Conservation (phyloP, 2,329 filamentous ascomycete species). For the Phaeosphaeria sp. region DNA sequence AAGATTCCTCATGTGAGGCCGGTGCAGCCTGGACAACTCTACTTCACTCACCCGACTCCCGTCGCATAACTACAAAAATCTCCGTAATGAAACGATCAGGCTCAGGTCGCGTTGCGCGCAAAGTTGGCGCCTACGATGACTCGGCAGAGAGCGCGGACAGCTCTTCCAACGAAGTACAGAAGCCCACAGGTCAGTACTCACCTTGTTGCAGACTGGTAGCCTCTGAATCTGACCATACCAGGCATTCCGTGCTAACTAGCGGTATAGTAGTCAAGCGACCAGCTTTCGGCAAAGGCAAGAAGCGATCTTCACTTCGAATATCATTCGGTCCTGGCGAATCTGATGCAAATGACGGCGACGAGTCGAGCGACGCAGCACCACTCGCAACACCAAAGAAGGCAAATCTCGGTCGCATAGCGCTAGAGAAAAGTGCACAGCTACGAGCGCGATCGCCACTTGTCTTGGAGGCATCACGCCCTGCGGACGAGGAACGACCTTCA, state of each 20-base stretch:
- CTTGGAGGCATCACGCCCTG: slow-evolving; percentile 57
- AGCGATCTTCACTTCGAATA: slow-evolving; percentile 75
- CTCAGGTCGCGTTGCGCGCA: slow-evolving; percentile 72
- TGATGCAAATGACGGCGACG: slow-evolving; percentile 59
- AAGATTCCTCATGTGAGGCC: slow-evolving; percentile 16
- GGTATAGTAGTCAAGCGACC: slow-evolving; percentile 61
- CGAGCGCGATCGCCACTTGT: slow-evolving; percentile 58
- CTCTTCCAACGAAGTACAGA: slow-evolving; percentile 38
- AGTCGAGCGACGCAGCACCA: slow-evolving; percentile 53
- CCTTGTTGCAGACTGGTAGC: slow-evolving; percentile 26
- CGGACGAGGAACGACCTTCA: slow-evolving; percentile 72
- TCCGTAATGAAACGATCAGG: slow-evolving; percentile 63
- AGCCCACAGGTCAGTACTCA: slow-evolving; percentile 51
- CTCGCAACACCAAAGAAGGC: slow-evolving; percentile 68
- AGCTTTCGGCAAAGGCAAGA: slow-evolving; percentile 61
- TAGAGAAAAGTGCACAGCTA: slow-evolving; percentile 71
- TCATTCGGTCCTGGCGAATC: slow-evolving; percentile 74
- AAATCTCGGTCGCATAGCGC: slow-evolving; percentile 66
- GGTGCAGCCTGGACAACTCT: slow-evolving; percentile 5
- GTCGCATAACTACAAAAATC: background rate
- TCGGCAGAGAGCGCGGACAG: slow-evolving; percentile 36
- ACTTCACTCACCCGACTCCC: background rate
- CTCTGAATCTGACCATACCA: slow-evolving; percentile 40
- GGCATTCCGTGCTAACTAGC: slow-evolving; percentile 53
- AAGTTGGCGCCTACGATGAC: slow-evolving; percentile 71